phyloP scores from a whole-genome alignment of 106 monocot genomes.

The Agapanthus africanus region DNA sequence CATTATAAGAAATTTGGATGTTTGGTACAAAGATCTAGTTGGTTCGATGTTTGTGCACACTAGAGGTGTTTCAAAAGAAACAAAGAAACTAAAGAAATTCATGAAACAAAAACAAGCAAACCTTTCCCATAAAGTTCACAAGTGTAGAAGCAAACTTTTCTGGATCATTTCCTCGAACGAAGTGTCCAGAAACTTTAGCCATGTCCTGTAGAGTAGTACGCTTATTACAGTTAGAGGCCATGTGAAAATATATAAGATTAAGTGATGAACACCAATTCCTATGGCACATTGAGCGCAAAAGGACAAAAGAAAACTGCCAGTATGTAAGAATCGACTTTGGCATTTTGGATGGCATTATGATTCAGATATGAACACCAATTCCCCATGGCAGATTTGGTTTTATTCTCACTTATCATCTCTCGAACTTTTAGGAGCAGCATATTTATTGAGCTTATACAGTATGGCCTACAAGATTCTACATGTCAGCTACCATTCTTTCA shows the following conservation, averaged over 20 bases:
- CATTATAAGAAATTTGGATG: not conserved
- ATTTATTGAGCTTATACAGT: not conserved
- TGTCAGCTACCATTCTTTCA: not conserved
- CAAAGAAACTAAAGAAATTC: not conserved
- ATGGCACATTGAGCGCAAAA: too few species aligned
- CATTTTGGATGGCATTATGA: not conserved
- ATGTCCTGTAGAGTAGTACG: conserved; percentile 59
- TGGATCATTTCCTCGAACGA: conserved; percentile 72
- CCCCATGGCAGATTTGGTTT: not conserved
- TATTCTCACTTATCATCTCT: not conserved
- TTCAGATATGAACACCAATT: not conserved
- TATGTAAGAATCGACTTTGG: too few species aligned
- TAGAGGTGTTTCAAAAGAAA: not conserved
- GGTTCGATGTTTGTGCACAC: not conserved
- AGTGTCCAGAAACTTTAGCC: conserved; percentile 76
- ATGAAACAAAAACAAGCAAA: conserved; percentile 9
- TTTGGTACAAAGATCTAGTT: not conserved
- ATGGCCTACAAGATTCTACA: not conserved
- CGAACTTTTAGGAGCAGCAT: not conserved
- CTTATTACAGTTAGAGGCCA: not conserved
- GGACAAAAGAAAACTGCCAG: not conserved
- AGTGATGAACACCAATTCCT: not conserved
- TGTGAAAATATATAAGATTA: not conserved
- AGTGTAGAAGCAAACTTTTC: conserved; percentile 70
- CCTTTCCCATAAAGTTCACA: conserved; percentile 91